Evolutionary conservation across 495 filamentous ascomycete genomes (phyloP).

Genomic region (Trichoderma orchidacearum): DNA sequence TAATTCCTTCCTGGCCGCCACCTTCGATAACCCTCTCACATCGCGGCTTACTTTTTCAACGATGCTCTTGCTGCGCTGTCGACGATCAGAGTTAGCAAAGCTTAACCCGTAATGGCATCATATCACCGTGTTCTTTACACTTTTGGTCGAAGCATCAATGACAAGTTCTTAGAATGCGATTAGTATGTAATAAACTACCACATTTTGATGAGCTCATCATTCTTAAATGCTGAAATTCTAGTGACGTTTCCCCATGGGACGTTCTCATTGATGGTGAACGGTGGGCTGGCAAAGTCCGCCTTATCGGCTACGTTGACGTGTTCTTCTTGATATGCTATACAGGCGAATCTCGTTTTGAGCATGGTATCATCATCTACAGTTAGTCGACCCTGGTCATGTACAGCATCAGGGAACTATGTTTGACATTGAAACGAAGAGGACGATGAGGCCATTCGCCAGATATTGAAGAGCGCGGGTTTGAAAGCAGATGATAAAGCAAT

Average conservation of each 20-base stretch:
- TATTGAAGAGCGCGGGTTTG: constrained; percentile 10
- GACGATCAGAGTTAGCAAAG: no score
- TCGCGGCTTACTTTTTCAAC: no score
- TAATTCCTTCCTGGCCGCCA: no score
- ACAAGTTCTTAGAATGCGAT: constrained; percentile 24
- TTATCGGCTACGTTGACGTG: constrained; percentile 27
- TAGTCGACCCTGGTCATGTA: constrained; percentile 1
- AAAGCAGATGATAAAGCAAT: constrained; percentile 3
- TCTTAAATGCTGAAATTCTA: constrained; percentile 6
- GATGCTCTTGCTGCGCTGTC: no score
- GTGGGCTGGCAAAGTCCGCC: constrained; percentile 23
- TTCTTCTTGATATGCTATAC: constrained; percentile 30
- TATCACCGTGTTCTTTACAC: constrained; percentile 27
- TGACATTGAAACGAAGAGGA: no score
- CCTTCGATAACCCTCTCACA: no score
- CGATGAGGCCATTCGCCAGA: constrained; percentile 18
- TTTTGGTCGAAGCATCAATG: constrained; percentile 19
- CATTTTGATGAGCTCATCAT: background rate
- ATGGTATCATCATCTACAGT: constrained; percentile 28
- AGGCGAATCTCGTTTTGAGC: constrained; percentile 20
- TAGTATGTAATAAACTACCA: constrained; percentile 12
- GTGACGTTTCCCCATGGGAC: constrained; percentile 29
- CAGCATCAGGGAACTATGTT: no score
- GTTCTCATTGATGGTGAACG: constrained; percentile 22
- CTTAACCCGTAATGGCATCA: constrained; percentile 24